Evolutionary conservation across 1,139 yeast genomes (phyloP).

Genomic region (Blastobotrys indianensis): DNA sequence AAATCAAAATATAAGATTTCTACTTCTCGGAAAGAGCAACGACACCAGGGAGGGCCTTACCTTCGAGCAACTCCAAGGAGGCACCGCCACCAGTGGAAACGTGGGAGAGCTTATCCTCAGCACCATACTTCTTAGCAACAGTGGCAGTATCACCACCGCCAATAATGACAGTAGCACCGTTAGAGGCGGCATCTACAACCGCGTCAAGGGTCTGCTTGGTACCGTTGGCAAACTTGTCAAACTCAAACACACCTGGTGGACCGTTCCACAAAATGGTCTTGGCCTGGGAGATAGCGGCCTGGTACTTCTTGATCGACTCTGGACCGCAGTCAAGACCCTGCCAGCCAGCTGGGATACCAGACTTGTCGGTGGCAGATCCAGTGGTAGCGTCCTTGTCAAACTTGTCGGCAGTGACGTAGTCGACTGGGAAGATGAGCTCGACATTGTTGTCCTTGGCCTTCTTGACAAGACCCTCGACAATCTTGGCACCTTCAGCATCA

Average conservation of each 20-base stretch:
- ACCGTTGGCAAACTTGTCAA: slow-evolving; percentile 82
- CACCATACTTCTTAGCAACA: slow-evolving; percentile 96
- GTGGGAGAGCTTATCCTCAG: slow-evolving; percentile 88
- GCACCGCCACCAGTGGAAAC: slow-evolving; percentile 99
- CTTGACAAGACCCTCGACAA: slow-evolving; percentile 79
- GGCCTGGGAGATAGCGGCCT: slow-evolving; percentile 76
- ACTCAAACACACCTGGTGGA: slow-evolving; percentile 98
- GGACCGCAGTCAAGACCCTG: slow-evolving; percentile 95
- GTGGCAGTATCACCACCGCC: slow-evolving; percentile 99
- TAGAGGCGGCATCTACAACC: slow-evolving; percentile 74
- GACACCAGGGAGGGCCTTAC: slow-evolving; percentile 97
- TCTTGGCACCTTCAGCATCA: slow-evolving; percentile 90
- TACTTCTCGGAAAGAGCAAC: slow-evolving; percentile 74
- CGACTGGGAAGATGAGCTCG: slow-evolving; percentile 85
- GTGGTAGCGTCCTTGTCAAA: slow-evolving; percentile 84
- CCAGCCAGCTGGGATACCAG: slow-evolving; percentile 90
- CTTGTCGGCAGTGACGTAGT: slow-evolving; percentile 89
- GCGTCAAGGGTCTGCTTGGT: slow-evolving; percentile 86
- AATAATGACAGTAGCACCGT: slow-evolving; percentile 89
- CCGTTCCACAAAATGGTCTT: slow-evolving; percentile 99
- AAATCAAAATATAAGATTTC: slow-evolving; percentile 3
- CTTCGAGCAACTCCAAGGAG: slow-evolving; percentile 93
- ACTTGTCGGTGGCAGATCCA: slow-evolving; percentile 72
- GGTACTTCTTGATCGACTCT: slow-evolving; percentile 70
- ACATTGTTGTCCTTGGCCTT: slow-evolving; percentile 95